phyloP scores from a whole-genome alignment of 371 early-diverging fungal genomes.

The Rhizomucor miehei region DNA sequence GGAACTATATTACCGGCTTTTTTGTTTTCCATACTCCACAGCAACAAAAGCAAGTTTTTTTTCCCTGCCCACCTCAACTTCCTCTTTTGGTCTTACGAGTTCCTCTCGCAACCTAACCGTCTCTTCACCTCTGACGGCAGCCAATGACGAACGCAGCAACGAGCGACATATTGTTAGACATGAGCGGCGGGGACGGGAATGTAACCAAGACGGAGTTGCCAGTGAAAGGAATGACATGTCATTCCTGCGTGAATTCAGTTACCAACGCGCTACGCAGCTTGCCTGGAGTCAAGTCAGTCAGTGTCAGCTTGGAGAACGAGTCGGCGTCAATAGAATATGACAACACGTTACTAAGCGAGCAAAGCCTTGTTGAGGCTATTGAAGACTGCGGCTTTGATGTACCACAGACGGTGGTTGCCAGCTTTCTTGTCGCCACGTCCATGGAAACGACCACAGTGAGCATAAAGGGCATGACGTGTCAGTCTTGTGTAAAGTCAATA shows the following conservation, averaged over 20 bases:
- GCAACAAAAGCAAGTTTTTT: too few relatives aligned
- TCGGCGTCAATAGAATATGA: slow-evolving; percentile 40
- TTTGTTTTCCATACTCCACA: too few relatives aligned
- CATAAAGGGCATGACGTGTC: slow-evolving; percentile 85
- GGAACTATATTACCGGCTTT: too few relatives aligned
- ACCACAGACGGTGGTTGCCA: slow-evolving; percentile 3
- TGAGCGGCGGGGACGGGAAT: too few relatives aligned
- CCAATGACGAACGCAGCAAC: too few relatives aligned
- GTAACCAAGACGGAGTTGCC: slow-evolving; percentile 5
- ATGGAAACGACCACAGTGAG: slow-evolving; percentile 28
- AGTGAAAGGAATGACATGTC: slow-evolving; percentile 78
- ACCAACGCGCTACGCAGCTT: slow-evolving; percentile 41
- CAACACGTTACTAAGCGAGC: background rate
- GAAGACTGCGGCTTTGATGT: slow-evolving; percentile 46
- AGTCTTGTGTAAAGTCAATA: slow-evolving; percentile 77
- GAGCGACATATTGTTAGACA: too few relatives aligned
- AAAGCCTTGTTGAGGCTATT: slow-evolving; percentile 44
- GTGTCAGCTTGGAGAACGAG: slow-evolving; percentile 39
- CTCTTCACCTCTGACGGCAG: too few relatives aligned
- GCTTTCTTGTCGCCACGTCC: background rate
- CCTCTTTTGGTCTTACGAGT: too few relatives aligned
- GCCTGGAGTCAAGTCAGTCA: slow-evolving; percentile 38
- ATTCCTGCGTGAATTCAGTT: slow-evolving; percentile 75
- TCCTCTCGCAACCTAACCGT: too few relatives aligned
- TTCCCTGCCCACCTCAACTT: too few relatives aligned